Percentiles rank a stretch among this genome's conserved stretches.
Evolutionary conservation across 345 rosid species (phyloP).

Genomic region (Moricandia arvensis): DNA sequence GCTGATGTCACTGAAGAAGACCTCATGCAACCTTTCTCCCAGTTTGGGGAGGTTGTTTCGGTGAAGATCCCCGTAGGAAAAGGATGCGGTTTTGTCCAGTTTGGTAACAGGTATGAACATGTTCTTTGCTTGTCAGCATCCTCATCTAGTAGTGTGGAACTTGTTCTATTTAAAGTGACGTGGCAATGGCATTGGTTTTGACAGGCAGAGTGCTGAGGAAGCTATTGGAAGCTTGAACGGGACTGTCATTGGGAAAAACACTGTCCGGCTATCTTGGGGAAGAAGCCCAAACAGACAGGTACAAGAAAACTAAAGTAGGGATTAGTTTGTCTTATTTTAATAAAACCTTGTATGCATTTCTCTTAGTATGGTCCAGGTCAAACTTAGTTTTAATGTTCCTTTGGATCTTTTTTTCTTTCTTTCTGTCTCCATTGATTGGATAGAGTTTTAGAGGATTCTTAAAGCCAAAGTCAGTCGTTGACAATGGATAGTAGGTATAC

Average conservation of each 20-base stretch:
- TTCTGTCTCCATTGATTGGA: neutral
- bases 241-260: conserved; percentile 72
- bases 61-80: conserved; percentile 82
- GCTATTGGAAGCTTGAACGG: conserved; percentile 69
- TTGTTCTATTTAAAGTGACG: neutral
- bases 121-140: neutral
- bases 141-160: neutral
- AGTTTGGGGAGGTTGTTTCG: conserved; percentile 74
- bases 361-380: neutral
- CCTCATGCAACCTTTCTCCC: conserved; percentile 72
- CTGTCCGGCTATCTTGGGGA: conserved; percentile 88
- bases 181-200: conserved; percentile 26
- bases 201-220: conserved; percentile 75
- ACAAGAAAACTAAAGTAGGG: neutral
- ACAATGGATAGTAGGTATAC: conserved; percentile 19
- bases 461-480: conserved; percentile 25
- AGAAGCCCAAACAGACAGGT: conserved; percentile 83
- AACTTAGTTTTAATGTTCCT: neutral
- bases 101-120: conserved; percentile 54
- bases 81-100: conserved; percentile 90
- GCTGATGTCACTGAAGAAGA: conserved; percentile 74
- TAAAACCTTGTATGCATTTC: conserved; percentile 8
- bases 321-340: neutral
- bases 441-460: neutral
- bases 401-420: neutral